A percentile compares a stretch with the other conserved stretches of the same genome.
Conservation (phyloP, 208 protist species). For the Wallacemonas sp. region DNA sequence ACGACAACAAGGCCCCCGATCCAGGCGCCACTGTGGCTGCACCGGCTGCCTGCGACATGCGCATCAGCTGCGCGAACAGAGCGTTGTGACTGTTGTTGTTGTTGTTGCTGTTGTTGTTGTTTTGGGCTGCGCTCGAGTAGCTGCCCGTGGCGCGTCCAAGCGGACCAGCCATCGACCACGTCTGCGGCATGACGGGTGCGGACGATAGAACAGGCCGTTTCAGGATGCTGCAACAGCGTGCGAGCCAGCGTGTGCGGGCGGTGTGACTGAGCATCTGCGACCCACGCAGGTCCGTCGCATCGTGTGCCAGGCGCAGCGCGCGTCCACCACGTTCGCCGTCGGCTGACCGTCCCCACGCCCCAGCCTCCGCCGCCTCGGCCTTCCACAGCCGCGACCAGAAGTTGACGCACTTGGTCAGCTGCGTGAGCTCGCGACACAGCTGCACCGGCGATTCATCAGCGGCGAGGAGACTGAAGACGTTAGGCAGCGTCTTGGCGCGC, state of each 20-base stretch:
- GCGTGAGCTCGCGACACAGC: constrained; percentile 33
- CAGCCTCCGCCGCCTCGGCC: neutral
- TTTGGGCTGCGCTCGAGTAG: no score
- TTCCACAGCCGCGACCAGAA: constrained; percentile 17
- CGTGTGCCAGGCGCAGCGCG: neutral
- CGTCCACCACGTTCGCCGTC: neutral
- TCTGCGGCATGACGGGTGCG: no score
- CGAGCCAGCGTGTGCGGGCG: neutral
- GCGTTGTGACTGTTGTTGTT: no score
- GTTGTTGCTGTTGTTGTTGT: no score
- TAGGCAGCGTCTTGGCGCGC: neutral
- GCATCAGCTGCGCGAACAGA: no score
- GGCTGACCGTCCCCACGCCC: neutral
- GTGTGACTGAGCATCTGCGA: neutral
- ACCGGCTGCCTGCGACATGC: no score
- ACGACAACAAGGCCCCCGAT: no score
- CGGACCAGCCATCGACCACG: no score
- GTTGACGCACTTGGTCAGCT: constrained; percentile 40
- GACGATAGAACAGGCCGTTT: constrained; percentile 6
- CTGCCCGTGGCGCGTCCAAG: no score
- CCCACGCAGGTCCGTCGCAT: neutral
- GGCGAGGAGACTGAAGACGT: constrained; percentile 21
- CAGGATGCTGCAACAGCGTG: neutral
- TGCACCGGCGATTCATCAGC: constrained; percentile 22
- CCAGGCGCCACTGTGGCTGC: no score